Evolutionary conservation across 805 yeast genomes (phyloP).

Genomic region (Wickerhamomyces silvicola): DNA sequence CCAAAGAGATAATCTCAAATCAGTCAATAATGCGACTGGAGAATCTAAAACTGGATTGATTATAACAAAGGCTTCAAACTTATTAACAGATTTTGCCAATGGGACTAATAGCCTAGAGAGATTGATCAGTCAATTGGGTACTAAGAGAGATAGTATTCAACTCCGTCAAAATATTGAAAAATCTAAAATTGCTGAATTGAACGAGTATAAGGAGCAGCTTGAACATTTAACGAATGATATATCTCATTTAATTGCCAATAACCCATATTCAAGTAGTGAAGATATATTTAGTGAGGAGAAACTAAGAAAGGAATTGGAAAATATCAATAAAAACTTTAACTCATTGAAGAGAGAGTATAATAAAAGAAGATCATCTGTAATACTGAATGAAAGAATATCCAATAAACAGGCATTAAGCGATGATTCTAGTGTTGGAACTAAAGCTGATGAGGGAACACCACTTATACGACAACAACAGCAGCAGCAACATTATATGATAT

Average conservation of each 20-base stretch:
- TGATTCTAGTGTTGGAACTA: conserved; percentile 10
- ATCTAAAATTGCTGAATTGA: conserved; percentile 12
- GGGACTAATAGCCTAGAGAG: conserved; percentile 45
- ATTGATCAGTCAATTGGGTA: conserved; percentile 44
- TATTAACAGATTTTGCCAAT: conserved; percentile 36
- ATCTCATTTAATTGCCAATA: conserved; percentile 15
- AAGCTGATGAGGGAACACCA: conserved; percentile 16
- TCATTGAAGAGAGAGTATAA: conserved; percentile 38
- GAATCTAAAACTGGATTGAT: conserved; percentile 16
- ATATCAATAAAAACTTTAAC: conserved; percentile 40
- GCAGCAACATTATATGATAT: conserved; percentile 28
- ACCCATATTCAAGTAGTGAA: conserved; percentile 9
- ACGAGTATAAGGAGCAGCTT: conserved; percentile 25
- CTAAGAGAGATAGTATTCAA: conserved; percentile 32
- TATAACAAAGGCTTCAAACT: conserved; percentile 20
- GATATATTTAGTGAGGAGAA: conserved; percentile 30
- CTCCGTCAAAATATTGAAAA: conserved; percentile 28
- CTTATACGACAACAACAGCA: conserved; percentile 27
- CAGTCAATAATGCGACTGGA: background rate
- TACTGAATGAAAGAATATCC: conserved; percentile 25
- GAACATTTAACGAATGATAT: conserved; percentile 26
- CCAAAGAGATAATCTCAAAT: conserved; percentile 8
- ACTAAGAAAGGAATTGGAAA: conserved; percentile 48
- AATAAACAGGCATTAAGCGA: conserved; percentile 14
- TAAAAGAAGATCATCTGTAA: conserved; percentile 39